These are phyloP conservation scores for Rhodotorula sp. DNA, from an alignment of 1,284 basidiomycete genomes.

Conservation along the genomic window DNA sequence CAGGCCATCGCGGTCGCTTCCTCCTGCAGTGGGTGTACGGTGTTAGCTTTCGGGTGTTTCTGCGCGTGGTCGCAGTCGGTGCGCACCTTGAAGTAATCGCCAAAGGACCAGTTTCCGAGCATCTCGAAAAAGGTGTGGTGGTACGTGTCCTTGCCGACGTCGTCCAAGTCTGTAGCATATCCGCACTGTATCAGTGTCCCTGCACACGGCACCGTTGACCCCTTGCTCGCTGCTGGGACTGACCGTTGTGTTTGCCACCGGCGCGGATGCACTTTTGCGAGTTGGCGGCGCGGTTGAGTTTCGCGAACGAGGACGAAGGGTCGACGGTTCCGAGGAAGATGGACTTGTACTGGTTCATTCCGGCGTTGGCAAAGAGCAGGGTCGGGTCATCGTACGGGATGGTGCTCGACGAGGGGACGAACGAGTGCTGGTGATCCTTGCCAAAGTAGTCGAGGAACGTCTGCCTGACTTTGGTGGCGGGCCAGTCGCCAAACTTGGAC, in stretches of 20 bases:
- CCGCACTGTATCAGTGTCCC: background rate
- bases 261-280: constrained; percentile 97
- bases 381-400: constrained; percentile 91
- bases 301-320: constrained; percentile 82
- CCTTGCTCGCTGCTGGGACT: constrained; percentile 21
- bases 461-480: constrained; percentile 67
- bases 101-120: constrained; percentile 99
- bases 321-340: constrained; percentile 97
- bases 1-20: constrained; percentile 91
- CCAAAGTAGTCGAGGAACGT: constrained; percentile 78
- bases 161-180: constrained; percentile 74
- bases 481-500: constrained; percentile 59
- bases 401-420: constrained; percentile 88
- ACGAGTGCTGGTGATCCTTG: constrained; percentile 69
- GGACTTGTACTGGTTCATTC: constrained; percentile 94
- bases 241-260: constrained; percentile 97
- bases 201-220: too few relatives aligned
- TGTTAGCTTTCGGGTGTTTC: background rate
- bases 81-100: constrained; percentile 94
- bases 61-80: background rate
- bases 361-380: constrained; percentile 92
- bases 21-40: constrained; percentile 57
- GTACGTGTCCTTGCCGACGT: constrained; percentile 86
- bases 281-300: constrained; percentile 90
- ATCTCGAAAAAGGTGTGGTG: constrained; percentile 97